Conservation (phyloP, 129 eudicot species). For the Flaveria sonorensis region DNA sequence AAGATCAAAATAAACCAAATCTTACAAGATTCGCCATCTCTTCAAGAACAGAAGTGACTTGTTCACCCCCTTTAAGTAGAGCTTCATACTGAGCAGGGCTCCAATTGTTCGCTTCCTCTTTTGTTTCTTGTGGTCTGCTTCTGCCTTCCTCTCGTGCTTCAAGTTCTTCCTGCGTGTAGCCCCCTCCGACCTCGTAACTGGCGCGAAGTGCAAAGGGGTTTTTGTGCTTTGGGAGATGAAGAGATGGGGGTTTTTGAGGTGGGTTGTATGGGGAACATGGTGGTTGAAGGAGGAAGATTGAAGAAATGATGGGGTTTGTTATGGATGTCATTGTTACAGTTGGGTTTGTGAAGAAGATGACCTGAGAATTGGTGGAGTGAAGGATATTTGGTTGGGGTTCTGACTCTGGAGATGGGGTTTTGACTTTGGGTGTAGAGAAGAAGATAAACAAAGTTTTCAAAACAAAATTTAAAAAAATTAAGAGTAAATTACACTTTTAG, state of each 20-base stretch:
- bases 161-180: slow-evolving; percentile 54
- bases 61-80: slow-evolving; percentile 90
- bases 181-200: slow-evolving; percentile 62
- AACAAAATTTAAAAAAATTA: too few relatives aligned
- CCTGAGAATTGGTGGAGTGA: neutral
- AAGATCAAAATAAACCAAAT: neutral
- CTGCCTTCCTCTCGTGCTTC: slow-evolving; percentile 32
- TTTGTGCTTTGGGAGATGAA: slow-evolving; percentile 18
- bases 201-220: slow-evolving; percentile 25
- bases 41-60: slow-evolving; percentile 91
- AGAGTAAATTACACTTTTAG: too few relatives aligned
- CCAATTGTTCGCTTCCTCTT: slow-evolving; percentile 27
- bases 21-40: slow-evolving; percentile 92
- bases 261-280: slow-evolving; percentile 9
- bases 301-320: slow-evolving; percentile 31
- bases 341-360: neutral
- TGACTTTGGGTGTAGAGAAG: neutral
- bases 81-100: slow-evolving; percentile 63
- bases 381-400: slow-evolving; percentile 8
- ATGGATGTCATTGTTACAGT: slow-evolving; percentile 23
- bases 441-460: too few relatives aligned
- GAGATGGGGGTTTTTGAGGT: slow-evolving; percentile 20
- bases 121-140: slow-evolving; percentile 15
- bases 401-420: slow-evolving; percentile 2
- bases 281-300: neutral